Conservation (phyloP, 208 protist species). For the Trichomonas gallinae region DNA sequence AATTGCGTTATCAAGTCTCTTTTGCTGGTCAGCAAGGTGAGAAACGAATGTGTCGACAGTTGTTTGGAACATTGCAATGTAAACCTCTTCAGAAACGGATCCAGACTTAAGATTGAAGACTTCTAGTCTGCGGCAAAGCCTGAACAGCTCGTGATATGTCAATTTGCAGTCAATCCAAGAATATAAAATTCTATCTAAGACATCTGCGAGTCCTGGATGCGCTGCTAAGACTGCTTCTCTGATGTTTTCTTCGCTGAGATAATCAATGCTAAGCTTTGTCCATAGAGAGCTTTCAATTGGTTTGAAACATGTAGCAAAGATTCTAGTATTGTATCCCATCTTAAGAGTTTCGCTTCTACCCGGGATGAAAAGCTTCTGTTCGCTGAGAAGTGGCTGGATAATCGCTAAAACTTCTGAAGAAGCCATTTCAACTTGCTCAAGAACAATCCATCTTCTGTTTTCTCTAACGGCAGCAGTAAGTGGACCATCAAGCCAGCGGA, state of each 20-base stretch:
- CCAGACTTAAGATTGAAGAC: neutral
- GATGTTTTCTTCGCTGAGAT: neutral
- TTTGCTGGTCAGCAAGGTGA: neutral
- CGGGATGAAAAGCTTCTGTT: constrained; percentile 73
- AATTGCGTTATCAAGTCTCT: neutral
- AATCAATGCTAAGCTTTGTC: neutral
- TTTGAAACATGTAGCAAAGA: constrained; percentile 53
- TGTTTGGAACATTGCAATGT: neutral
- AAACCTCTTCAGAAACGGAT: neutral
- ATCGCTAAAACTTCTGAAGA: constrained; percentile 86
- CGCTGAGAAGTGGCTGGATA: constrained; percentile 84
- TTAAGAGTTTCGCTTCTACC: constrained; percentile 71
- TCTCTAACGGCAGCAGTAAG: neutral
- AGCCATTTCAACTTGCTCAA: constrained; percentile 95
- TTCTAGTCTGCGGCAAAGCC: neutral
- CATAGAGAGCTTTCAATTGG: neutral
- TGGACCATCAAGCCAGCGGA: constrained; percentile 69
- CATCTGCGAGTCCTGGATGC: neutral
- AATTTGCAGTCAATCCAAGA: neutral
- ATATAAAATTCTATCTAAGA: neutral
- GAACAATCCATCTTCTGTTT: constrained; percentile 85
- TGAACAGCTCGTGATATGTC: neutral
- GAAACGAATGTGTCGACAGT: neutral
- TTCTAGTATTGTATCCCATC: constrained; percentile 54
- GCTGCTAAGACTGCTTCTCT: neutral